These are phyloP conservation scores for Fragaria nilgerrensis DNA, from an alignment of 306 rosid genomes.

Conservation along the genomic window DNA sequence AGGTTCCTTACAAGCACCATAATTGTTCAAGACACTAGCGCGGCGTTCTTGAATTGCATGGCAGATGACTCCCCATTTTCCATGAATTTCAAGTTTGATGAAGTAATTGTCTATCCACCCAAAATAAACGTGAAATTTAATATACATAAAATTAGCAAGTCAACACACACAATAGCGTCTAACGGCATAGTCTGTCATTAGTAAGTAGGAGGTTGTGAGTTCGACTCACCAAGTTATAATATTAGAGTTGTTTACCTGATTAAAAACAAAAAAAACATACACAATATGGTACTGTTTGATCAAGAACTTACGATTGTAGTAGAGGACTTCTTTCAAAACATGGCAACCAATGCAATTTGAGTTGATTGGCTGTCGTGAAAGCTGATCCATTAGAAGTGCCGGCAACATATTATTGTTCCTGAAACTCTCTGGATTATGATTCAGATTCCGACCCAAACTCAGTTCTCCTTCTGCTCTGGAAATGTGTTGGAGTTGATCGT, in stretches of 20 bases:
- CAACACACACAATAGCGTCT: not conserved
- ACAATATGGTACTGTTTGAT: not conserved
- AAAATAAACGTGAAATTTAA: not conserved
- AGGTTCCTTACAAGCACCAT: not conserved
- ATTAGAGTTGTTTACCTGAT: too few relatives aligned
- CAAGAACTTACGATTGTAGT: not conserved
- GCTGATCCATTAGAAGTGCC: not conserved
- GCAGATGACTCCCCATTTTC: constrained; percentile 48
- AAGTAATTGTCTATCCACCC: constrained; percentile 29
- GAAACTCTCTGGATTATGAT: not conserved
- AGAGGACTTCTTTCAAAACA: not conserved
- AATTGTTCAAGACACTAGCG: not conserved
- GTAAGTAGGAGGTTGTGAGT: too few relatives aligned
- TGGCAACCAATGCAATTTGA: not conserved
- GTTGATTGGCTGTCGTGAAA: not conserved
- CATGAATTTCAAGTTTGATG: constrained; percentile 66
- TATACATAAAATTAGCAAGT: not conserved
- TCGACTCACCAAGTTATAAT: too few relatives aligned
- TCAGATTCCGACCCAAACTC: not conserved
- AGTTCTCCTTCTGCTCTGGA: not conserved
- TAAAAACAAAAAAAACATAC: not conserved
- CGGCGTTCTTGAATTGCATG: constrained; percentile 45
- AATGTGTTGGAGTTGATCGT: not conserved
- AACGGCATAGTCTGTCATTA: too few relatives aligned
- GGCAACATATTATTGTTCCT: not conserved